Evolutionary conservation across 371 early-diverging fungal genomes (phyloP).

Genomic region (Saksenaea vasiformis): DNA sequence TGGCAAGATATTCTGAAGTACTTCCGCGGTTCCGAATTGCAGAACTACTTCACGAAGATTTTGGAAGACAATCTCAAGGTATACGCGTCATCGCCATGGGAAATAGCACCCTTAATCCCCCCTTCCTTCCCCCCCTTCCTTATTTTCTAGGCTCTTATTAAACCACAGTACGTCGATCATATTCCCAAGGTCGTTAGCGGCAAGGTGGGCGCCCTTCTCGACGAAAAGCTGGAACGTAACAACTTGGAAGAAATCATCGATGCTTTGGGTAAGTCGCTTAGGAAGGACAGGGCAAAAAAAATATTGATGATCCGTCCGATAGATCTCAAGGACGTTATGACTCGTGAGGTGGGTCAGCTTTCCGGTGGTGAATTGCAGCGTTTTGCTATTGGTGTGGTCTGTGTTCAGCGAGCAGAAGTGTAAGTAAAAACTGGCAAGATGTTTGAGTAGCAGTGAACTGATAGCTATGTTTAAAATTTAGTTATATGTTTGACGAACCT

Average conservation of each 20-base stretch:
- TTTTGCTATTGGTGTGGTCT: slow-evolving; percentile 94
- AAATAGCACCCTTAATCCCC: background rate
- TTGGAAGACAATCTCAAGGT: slow-evolving; percentile 93
- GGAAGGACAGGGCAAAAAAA: background rate
- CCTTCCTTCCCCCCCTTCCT: no score
- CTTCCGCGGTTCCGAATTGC: slow-evolving; percentile 99
- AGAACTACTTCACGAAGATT: slow-evolving; percentile 99
- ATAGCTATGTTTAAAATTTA: slow-evolving; percentile 16
- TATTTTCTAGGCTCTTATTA: slow-evolving; percentile 74
- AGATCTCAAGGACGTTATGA: slow-evolving; percentile 87
- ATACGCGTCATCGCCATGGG: background rate
- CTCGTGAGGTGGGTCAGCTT: slow-evolving; percentile 89
- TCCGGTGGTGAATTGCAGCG: slow-evolving; percentile 99
- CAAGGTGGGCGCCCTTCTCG: slow-evolving; percentile 77
- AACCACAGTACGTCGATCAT: slow-evolving; percentile 99
- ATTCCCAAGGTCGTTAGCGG: slow-evolving; percentile 91
- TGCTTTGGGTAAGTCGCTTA: slow-evolving; percentile 57
- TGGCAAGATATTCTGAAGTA: slow-evolving; percentile 97
- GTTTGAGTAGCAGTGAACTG: background rate
- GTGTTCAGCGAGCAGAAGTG: slow-evolving; percentile 92
- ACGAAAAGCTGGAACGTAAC: slow-evolving; percentile 73
- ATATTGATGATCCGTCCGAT: background rate
- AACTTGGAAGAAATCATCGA: slow-evolving; percentile 79
- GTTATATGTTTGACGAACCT: slow-evolving; percentile 99
- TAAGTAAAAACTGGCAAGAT: slow-evolving; percentile 33